Evolutionary conservation across 805 yeast species (phyloP), one percentile per base, ranked within the genome.

Genomic region (Monosporozyma aquatica): DNA sequence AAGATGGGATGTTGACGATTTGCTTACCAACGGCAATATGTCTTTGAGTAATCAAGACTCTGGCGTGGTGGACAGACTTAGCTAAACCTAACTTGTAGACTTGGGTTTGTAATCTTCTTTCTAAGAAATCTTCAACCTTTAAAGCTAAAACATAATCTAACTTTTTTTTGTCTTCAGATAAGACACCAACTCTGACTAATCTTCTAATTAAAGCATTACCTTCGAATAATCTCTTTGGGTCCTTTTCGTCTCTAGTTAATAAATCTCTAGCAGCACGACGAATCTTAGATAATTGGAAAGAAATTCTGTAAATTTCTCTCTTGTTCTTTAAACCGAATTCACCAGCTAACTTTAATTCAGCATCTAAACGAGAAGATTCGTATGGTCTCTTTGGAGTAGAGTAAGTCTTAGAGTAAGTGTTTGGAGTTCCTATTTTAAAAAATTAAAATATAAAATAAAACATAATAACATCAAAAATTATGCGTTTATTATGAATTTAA

Each of bases 261-360:
- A 92, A 79, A 69, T 92, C 97, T 84, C 98, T 95, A 69, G 98
- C 98, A 72, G 98, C 98, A 80, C 98, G 87, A 80, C 98, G 89
- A 71, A 92, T 90, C 82, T 92, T 92, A 55, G 98, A 92, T 68
- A 92, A 85, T 78, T 92, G 97, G 82, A 84, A 86, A 72, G 94
- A 94, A 71, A 92, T 89, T 84, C 98, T 87, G 95, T 92, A 92
- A 73, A 92, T 87, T 78, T 92, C 98, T 72, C 94, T 86, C 90
- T 92, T 92, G 96, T 92, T 92, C 80, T 87, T 90, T 71, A 92
- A 83, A 82, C 98, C 98, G 84, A 75, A 89, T 76, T 92, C 97
- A 80, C 98, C 98, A 68, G 95, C 97, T 69, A 92, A 85, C 78
- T 92, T 90, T 73, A 92, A 85, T 78, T 92, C 98, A 70, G 95